phyloP scores from a whole-genome alignment of 2,329 filamentous ascomycete species.

The Paracoccidioides lutzii region DNA sequence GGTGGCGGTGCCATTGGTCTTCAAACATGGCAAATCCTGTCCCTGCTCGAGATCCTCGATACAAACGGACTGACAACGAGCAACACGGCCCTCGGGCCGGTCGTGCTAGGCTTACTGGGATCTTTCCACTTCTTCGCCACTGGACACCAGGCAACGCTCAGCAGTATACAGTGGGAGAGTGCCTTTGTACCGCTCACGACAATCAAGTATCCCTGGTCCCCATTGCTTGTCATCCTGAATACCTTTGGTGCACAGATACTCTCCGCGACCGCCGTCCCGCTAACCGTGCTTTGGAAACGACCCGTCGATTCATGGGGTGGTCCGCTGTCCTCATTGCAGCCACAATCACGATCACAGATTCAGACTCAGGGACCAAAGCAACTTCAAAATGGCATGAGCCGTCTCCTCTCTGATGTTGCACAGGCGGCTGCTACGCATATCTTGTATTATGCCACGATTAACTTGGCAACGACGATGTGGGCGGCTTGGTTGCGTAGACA shows the following conservation, averaged over 20 bases:
- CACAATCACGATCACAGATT: neutral
- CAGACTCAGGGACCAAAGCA: neutral
- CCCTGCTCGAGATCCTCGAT: constrained; percentile 52
- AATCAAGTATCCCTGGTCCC: constrained; percentile 81
- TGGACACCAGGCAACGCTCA: constrained; percentile 79
- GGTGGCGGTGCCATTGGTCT: constrained; percentile 72
- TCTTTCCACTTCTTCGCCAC: constrained; percentile 97
- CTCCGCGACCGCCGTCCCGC: constrained; percentile 63
- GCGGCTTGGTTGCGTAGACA: constrained; percentile 77
- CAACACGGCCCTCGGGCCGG: constrained; percentile 58
- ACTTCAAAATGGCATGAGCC: constrained; percentile 17
- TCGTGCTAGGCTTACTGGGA: constrained; percentile 75
- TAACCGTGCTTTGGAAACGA: constrained; percentile 80
- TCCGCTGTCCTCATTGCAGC: constrained; percentile 3
- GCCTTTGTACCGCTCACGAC: constrained; percentile 80
- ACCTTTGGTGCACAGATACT: constrained; percentile 83
- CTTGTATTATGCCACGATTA: constrained; percentile 69
- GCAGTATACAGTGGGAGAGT: constrained; percentile 88
- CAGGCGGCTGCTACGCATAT: constrained; percentile 63
- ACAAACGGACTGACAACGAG: constrained; percentile 50
- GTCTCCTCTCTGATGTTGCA: constrained; percentile 54
- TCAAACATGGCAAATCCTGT: constrained; percentile 78
- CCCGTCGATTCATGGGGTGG: constrained; percentile 48
- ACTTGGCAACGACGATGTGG: constrained; percentile 78
- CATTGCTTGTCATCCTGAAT: constrained; percentile 69